Percentiles rank a stretch among this genome's conserved stretches.
Conservation (phyloP, 306 rosid species). For the Fragaria iinumae region DNA sequence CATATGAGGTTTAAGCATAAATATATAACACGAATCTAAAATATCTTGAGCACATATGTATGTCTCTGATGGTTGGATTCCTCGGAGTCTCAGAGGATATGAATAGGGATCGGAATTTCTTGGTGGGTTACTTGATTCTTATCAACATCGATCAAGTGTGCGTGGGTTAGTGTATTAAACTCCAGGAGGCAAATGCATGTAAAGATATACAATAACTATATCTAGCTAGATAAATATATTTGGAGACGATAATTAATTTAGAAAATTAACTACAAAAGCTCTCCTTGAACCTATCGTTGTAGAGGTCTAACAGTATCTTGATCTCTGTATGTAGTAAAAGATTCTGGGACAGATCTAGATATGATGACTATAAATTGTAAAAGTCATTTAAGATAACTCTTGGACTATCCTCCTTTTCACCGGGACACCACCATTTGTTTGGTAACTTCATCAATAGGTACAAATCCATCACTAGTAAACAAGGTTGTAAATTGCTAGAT, state of each 20-base stretch:
- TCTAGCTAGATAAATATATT: neutral
- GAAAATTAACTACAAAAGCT: neutral
- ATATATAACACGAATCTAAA: neutral
- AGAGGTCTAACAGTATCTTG: neutral
- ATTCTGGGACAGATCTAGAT: neutral
- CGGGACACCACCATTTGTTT: neutral
- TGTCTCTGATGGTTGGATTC: neutral
- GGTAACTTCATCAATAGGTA: neutral
- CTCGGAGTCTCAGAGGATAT: conserved; percentile 19
- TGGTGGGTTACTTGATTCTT: neutral
- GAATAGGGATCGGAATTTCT: neutral
- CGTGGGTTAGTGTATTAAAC: neutral
- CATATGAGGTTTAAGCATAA: neutral
- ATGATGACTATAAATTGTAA: neutral
- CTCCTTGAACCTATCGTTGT: neutral
- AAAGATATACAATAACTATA: neutral
- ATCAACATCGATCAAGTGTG: neutral
- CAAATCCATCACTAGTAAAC: conserved; percentile 4
- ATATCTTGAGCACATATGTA: neutral
- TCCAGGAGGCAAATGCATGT: no score
- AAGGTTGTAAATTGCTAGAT: neutral
- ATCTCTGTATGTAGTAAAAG: neutral
- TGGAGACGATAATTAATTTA: neutral
- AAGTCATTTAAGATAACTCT: neutral
- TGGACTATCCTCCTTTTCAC: conserved; percentile 4